These are phyloP conservation scores for Physaria fendleri DNA, from an alignment of 345 rosid genomes.

Conservation along the genomic window DNA sequence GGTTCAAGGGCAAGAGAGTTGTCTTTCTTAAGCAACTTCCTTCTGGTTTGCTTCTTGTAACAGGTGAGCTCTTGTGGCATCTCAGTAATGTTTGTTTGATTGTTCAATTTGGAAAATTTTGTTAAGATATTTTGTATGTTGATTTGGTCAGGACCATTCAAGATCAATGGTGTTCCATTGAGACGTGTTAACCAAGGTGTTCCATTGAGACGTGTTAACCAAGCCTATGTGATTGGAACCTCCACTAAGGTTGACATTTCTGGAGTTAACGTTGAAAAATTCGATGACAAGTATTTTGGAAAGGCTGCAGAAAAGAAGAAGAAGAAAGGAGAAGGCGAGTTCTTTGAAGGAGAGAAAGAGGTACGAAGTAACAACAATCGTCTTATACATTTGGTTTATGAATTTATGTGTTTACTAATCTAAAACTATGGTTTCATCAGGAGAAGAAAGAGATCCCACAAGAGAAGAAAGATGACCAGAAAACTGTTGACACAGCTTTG, in stretches of 20 bases:
- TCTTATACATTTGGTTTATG: background rate
- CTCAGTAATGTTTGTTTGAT: background rate
- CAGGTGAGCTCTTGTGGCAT: constrained; percentile 27
- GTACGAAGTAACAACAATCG: constrained; percentile 19
- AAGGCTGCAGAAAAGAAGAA: constrained; percentile 73
- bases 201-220: constrained; percentile 64
- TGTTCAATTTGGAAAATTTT: background rate
- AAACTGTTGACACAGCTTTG: constrained; percentile 51
- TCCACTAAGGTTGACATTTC: constrained; percentile 67
- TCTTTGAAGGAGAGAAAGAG: constrained; percentile 79
- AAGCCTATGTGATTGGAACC: constrained; percentile 57
- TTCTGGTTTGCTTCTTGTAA: constrained; percentile 66
- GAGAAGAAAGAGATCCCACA: constrained; percentile 61
- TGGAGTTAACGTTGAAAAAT: constrained; percentile 44
- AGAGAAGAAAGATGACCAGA: constrained; percentile 83
- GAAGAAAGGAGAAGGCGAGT: constrained; percentile 69
- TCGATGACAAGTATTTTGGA: constrained; percentile 53
- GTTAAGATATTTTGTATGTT: background rate
- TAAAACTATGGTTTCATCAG: constrained; percentile 24
- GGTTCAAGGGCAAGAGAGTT: constrained; percentile 82
- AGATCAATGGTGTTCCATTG: constrained; percentile 69
- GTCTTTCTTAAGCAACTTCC: constrained; percentile 74
- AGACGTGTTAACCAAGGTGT: no score
- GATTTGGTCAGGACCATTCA: constrained; percentile 53
- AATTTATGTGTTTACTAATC: background rate